Conservation (phyloP, 2,329 filamentous ascomycete species). For the Trichoderma brevicompactum region DNA sequence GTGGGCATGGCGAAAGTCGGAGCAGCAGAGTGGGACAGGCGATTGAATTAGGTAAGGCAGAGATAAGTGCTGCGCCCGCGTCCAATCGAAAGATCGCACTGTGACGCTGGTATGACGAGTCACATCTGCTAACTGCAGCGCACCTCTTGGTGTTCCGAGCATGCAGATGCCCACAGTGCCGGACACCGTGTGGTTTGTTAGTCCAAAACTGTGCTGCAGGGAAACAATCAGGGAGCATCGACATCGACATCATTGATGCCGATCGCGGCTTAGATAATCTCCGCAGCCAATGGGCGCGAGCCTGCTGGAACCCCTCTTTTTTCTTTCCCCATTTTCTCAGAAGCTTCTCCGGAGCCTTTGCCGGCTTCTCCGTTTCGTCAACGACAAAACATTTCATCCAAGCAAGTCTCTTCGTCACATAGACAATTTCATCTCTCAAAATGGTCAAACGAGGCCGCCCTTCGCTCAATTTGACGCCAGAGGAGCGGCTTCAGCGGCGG, state of each 20-base stretch:
- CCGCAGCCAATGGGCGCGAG: neutral
- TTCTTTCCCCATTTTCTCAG: neutral
- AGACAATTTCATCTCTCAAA: no score
- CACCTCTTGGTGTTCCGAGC: neutral
- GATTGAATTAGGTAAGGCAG: conserved; percentile 27
- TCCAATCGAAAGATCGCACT: conserved; percentile 25
- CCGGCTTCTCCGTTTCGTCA: conserved; percentile 14
- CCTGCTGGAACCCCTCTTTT: neutral
- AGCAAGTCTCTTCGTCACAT: no score
- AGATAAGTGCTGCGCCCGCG: conserved; percentile 23
- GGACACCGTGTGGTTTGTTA: neutral
- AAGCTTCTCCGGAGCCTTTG: neutral
- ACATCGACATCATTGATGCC: neutral
- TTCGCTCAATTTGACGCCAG: conserved; percentile 21
- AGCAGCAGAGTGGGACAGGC: conserved; percentile 18
- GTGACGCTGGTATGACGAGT: conserved; percentile 22
- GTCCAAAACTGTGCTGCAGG: neutral
- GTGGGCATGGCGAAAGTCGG: conserved; percentile 22
- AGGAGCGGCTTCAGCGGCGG: conserved; percentile 20
- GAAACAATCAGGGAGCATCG: neutral
- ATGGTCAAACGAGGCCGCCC: conserved; percentile 23
- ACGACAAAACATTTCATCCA: no score
- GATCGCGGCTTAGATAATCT: conserved; percentile 13
- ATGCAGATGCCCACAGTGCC: conserved; percentile 16
- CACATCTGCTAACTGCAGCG: conserved; percentile 18